Evolutionary conservation across 768 basidiomycete genomes (phyloP).

Genomic region (Trametes meyenii): DNA sequence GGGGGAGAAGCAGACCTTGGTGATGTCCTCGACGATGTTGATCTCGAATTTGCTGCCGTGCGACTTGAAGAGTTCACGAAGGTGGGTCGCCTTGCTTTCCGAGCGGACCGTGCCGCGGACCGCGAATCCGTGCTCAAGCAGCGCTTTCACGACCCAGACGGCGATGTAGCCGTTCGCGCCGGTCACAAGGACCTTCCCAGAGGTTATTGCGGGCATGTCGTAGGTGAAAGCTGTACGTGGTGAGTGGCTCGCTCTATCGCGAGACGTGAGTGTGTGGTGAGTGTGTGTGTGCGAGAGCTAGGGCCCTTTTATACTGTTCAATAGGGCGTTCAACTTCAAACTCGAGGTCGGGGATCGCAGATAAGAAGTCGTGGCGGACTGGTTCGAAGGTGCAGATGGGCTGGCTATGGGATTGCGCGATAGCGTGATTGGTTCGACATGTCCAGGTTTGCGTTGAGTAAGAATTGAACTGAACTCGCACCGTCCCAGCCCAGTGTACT

Average conservation of each 20-base stretch:
- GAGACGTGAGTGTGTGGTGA: background rate
- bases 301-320: background rate
- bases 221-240: background rate
- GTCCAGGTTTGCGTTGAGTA: background rate
- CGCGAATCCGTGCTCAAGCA: conserved; percentile 63
- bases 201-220: conserved; percentile 40
- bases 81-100: conserved; percentile 56
- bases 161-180: conserved; percentile 66
- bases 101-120: conserved; percentile 73
- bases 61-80: conserved; percentile 54
- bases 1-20: conserved; percentile 40
- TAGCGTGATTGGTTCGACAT: conserved; percentile 1
- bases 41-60: conserved; percentile 64
- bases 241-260: background rate
- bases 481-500: no score
- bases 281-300: no score
- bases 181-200: conserved; percentile 52
- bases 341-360: no score
- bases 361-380: no score
- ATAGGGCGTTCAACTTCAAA: no score
- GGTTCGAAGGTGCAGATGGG: background rate
- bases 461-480: no score
- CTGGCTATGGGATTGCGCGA: background rate
- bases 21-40: conserved; percentile 72
- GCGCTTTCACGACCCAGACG: conserved; percentile 54